Conservation (phyloP, 352 stramenopile genomes). For the Globisporangium alternatum region DNA sequence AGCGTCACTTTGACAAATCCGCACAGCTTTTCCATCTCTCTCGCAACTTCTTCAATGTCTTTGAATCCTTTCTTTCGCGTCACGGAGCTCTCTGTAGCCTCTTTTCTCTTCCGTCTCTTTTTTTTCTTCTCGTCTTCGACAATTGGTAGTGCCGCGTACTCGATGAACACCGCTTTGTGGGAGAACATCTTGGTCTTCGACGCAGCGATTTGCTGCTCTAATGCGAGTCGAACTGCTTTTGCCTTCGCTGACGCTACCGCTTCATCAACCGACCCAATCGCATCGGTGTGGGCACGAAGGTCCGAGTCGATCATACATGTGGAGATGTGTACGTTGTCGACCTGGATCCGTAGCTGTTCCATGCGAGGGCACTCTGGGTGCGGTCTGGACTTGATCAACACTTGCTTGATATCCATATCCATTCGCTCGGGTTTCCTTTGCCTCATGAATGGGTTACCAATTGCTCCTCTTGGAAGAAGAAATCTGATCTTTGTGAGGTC, state of each 20-base stretch:
- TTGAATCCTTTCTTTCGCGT: slow-evolving; percentile 9
- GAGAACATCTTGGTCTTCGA: slow-evolving; percentile 34
- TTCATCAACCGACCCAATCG: slow-evolving; percentile 38
- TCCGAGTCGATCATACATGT: slow-evolving; percentile 31
- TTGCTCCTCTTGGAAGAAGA: slow-evolving; percentile 42
- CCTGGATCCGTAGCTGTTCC: slow-evolving; percentile 51
- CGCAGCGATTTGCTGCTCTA: slow-evolving; percentile 20
- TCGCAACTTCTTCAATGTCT: slow-evolving; percentile 48
- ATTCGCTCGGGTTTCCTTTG: slow-evolving; percentile 50
- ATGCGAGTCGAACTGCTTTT: not conserved
- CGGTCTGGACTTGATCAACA: slow-evolving; percentile 41
- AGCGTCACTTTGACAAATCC: slow-evolving; percentile 36
- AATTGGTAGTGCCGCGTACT: slow-evolving; percentile 44
- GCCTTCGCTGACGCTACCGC: slow-evolving; percentile 19
- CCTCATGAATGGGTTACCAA: slow-evolving; percentile 34
- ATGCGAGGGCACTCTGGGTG: slow-evolving; percentile 36
- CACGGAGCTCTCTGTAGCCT: not conserved
- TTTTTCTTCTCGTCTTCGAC: slow-evolving; percentile 23
- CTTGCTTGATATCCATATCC: slow-evolving; percentile 40
- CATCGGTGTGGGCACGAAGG: slow-evolving; percentile 26
- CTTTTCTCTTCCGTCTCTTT: slow-evolving; percentile 14
- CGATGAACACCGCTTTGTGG: slow-evolving; percentile 39
- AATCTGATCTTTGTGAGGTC: slow-evolving; percentile 36
- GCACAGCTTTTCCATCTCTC: slow-evolving; percentile 56
- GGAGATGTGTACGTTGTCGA: slow-evolving; percentile 35